These are phyloP conservation scores for Panaeolus papilionaceus DNA, from an alignment of 768 basidiomycete species.

Conservation along the genomic window DNA sequence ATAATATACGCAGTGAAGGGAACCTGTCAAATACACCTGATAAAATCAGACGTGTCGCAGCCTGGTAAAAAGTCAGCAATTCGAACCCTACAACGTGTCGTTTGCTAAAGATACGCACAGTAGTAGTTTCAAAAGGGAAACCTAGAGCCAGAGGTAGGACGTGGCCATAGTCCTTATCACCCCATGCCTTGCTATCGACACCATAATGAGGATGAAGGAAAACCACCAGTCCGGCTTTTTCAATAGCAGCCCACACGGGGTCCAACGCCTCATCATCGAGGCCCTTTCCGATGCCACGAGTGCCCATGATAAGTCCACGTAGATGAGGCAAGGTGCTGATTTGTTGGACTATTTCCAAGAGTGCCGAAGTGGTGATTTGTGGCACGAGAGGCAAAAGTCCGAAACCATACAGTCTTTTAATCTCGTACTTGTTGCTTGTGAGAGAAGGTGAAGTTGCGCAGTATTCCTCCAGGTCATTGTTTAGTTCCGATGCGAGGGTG, in stretches of 20 bases:
- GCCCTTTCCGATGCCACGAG: conserved; percentile 77
- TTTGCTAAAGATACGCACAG: conserved; percentile 53
- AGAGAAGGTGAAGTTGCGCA: conserved; percentile 69
- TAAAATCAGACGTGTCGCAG: conserved; percentile 81
- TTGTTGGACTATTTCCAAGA: conserved; percentile 72
- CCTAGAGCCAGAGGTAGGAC: conserved; percentile 87
- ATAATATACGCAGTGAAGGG: conserved; percentile 75
- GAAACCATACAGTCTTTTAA: conserved; percentile 82
- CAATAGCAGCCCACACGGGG: conserved; percentile 83
- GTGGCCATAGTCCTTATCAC: conserved; percentile 81
- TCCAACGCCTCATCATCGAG: conserved; percentile 82
- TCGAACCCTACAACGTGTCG: background rate
- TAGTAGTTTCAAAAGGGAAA: conserved; percentile 91
- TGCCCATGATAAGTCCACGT: conserved; percentile 82
- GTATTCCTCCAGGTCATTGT: conserved; percentile 79
- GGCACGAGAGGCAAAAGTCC: conserved; percentile 86
- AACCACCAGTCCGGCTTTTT: conserved; percentile 70
- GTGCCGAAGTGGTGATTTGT: conserved; percentile 54
- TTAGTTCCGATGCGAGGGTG: conserved; percentile 71
- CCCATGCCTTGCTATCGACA: conserved; percentile 76
- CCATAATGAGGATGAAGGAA: conserved; percentile 92
- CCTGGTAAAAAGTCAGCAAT: conserved; percentile 38
- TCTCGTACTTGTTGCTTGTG: conserved; percentile 32
- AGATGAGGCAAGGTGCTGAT: conserved; percentile 70
- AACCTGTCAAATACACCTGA: conserved; percentile 82